Evolutionary conservation across 2,329 filamentous ascomycete genomes (phyloP), one percentile per base, ranked within the genome.

Genomic region (Aspergillus quadricinctus): DNA sequence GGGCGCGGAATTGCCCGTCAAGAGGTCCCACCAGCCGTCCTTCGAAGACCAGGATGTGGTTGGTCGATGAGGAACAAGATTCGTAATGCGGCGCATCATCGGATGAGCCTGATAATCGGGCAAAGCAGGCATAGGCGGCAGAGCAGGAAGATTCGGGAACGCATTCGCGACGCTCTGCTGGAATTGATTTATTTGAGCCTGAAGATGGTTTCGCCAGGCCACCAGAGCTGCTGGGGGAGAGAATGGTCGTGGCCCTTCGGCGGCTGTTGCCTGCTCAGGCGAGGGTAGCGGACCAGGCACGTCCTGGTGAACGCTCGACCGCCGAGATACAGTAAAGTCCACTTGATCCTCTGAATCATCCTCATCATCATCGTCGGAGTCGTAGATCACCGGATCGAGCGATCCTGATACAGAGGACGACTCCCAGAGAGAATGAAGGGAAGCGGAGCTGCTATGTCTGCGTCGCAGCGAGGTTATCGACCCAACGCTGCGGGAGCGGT

Each of bases 21-120:
- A 81, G 28, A 87, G 75, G 66, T 88, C 86, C 83, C 86, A 89
- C 87, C 88, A 89, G 57, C 81, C 72, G 57, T 79, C 76, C 53
- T 72, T 69, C 49, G 64, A 69, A 14, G 69, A 66, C 57, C 70
- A 63, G 4, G 79, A 73, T 2, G 80, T 78, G 21, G 75, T 81
- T 4, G 84, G 81, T 66, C 86, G 83, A 60, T 86, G 82, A n/a
- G 88, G 87, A 63, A 92, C 86, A 35, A 91, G 74, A 49, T 88
- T 87, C 57, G 85, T 88, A 62, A 92, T 87, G 52, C 87, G 83
- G 60, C 87, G 85, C 75, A 89, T 84, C 72, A 89, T 85, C 2
- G 84, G 84, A 68, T 88, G 85, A 1, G 83, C 83, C 69, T 92
- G 89, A 68, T 92, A 92, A 63, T 88, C 86, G 10, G 87, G 85